Base-by-base conservation (phyloP, 169 alveolate genomes). In the Eimeria sp. region DNA sequence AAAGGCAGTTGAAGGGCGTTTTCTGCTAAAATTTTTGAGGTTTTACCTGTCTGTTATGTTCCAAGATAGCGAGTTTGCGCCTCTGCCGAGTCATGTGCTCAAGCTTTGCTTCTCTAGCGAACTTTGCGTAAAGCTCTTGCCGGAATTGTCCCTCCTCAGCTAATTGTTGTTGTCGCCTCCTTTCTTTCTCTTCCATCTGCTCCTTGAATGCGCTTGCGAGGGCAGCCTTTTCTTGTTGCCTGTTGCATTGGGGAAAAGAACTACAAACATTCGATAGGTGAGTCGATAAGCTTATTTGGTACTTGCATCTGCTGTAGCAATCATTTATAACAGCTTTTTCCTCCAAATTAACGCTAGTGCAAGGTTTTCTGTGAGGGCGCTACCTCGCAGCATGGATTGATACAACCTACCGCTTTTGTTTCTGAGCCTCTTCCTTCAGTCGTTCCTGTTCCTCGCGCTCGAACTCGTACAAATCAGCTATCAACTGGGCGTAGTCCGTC, bases 51-150 rank as follows among this genome's bases (percentile, higher is more conserved):
- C 98, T 96, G 90, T 97, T 97, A 93, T 98, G 99, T 80, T 98
- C 99, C 72, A 93, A 67, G 78, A 97, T 97, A 90, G 97, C 97
- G 97, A 97, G 96, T 89, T 98, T 97, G 88, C 98, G 95, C 94
- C 97, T 97, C 89, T 97, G 97, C 49, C 96, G 98, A 94, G 97
- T 97, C 97, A 98, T 94, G 95, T 98, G 97, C 89, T 98, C 99
- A 45, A 98, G 82, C 90, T 97, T 90, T 73, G 97, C 98, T 90
- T 98, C 98, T 54, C 97, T 98, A 58, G 99, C 99, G 91, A 98
- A 98, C 92, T 98, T 98, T 40, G 97, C 97, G 97, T 97, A 96
- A 95, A 98, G 97, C 83, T 95, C 91, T 82, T 95, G 96, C 95
- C 98, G 97, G 92, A 97, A 97, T 49, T 97, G 98, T 40, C 97